Base-by-base conservation (phyloP, 1,284 basidiomycete species). In the Apiotrichum veenhuisii region DNA sequence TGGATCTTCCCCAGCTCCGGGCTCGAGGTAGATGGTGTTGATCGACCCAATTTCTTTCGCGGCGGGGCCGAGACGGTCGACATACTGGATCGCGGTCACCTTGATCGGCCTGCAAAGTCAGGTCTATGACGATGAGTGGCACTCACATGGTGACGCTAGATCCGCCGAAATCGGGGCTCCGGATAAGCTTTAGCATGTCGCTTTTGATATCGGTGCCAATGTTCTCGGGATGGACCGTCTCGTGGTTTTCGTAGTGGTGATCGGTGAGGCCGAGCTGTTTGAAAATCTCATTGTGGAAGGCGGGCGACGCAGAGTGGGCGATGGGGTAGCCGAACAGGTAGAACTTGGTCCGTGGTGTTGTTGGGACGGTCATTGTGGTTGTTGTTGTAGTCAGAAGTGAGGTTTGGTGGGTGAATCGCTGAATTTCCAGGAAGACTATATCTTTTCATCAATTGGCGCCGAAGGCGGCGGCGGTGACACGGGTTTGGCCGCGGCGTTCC, bases 291-390 rank as follows among this genome's bases (percentile, higher is more conserved):
- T 95, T 96, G 78, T 97, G 94, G 43, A 96, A 77, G 10, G 86
- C 85, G 0, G 93, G 94, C 1, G 90, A 92, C 81, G 90, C 87
- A 2, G 90, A 93, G 65, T 91, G 85, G 0, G 82, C 77, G 69
- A 96, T 91, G 2, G 92, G 93, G 11, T 79, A 86, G 14, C 93
- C 93, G 64, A 96, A 88, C 50, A 97, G 81, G 78, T 84, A 89
- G 79, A 89, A 92, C 40, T 80, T 78, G 58, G 82, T 83, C 10
- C 50, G 60, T 12, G 40, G 50, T 20, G 44, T 42, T 37, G 34
- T 41, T n/a, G 53, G 43, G 20, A 42, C 45, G 26, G 54, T 59
- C 44, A 52, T 55, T 14, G 45, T 47, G 37, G 22, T 34, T 14
- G 30, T 44, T 5, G 42, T 30, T 30, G 30, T 30, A 12, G 12